A percentile compares a stretch with the other conserved stretches of the same genome.
These are phyloP conservation scores for Geotrichum aggregatum DNA, from an alignment of 1,139 yeast genomes.

Conservation along the genomic window DNA sequence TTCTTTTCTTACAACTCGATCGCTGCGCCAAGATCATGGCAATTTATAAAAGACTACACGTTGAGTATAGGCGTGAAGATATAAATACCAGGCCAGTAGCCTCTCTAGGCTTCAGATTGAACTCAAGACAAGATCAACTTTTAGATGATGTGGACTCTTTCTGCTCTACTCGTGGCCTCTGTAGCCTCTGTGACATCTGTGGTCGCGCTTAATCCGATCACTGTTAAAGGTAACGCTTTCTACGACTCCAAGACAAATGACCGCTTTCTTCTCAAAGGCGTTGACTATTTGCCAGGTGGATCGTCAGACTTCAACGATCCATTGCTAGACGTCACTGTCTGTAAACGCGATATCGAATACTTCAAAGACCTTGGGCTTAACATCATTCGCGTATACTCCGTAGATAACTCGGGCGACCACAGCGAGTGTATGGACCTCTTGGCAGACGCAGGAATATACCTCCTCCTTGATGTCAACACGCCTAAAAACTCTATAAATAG, in stretches of 20 bases:
- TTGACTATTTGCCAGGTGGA: slow-evolving; percentile 76
- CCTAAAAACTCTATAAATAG: slow-evolving; percentile 77
- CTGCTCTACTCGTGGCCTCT: no score
- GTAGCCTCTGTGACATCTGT: no score
- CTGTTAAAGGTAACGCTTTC: slow-evolving; percentile 51
- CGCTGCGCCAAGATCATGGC: no score
- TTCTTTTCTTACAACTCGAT: no score
- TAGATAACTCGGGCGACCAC: slow-evolving; percentile 77
- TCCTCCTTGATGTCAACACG: slow-evolving; percentile 85
- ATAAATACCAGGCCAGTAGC: no score
- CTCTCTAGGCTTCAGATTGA: no score
- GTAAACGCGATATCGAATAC: slow-evolving; percentile 68
- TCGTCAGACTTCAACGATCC: slow-evolving; percentile 62
- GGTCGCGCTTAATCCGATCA: slow-evolving; percentile 27
- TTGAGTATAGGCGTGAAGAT: no score
- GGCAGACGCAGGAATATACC: slow-evolving; percentile 88
- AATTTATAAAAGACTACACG: no score
- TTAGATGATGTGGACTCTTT: no score
- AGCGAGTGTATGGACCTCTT: slow-evolving; percentile 84
- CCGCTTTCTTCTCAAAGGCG: slow-evolving; percentile 75
- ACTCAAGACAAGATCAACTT: no score
- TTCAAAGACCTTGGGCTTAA: slow-evolving; percentile 76
- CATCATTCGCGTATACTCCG: slow-evolving; percentile 82
- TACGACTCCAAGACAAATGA: slow-evolving; percentile 74
- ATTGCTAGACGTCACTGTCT: slow-evolving; percentile 57